phyloP scores from a whole-genome alignment of 73 alveolate genomes.

The Symbiodinium pilosum region DNA sequence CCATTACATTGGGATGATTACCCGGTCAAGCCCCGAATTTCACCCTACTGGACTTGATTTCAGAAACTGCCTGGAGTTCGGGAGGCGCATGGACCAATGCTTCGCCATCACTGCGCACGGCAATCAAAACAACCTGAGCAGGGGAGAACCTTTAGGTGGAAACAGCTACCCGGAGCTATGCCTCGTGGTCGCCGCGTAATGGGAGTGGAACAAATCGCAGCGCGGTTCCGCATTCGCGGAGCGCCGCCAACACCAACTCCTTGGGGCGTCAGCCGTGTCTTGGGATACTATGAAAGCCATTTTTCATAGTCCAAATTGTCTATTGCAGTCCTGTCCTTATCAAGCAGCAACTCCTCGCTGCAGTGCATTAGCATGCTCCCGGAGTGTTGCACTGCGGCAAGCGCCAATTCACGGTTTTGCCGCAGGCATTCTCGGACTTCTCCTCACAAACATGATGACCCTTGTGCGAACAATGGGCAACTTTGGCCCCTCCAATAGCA shows the following conservation, averaged over 20 bases:
- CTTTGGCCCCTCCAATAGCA: too few relatives aligned
- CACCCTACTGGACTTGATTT: too few relatives aligned
- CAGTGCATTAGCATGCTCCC: conserved; percentile 78
- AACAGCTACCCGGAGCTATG: too few relatives aligned
- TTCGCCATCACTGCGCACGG: conserved; percentile 27
- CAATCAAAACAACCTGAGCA: too few relatives aligned
- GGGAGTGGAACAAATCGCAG: conserved; percentile 56
- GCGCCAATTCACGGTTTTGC: conserved; percentile 68
- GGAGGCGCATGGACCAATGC: conserved; percentile 50
- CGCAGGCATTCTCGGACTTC: conserved; percentile 61
- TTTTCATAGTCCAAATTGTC: not conserved
- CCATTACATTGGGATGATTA: too few relatives aligned
- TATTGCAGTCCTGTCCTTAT: not conserved
- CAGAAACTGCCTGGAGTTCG: conserved; percentile 61
- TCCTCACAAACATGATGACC: not conserved
- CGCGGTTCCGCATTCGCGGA: conserved; percentile 62
- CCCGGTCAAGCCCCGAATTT: too few relatives aligned
- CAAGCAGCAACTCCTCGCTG: conserved; percentile 53
- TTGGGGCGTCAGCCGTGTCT: not conserved
- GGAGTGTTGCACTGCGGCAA: conserved; percentile 74
- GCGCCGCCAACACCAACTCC: conserved; percentile 58
- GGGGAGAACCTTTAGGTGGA: too few relatives aligned
- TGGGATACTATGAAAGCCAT: not conserved
- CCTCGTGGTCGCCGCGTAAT: conserved; percentile 64
- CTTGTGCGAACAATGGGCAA: too few relatives aligned